Base-by-base conservation (phyloP, 1,139 yeast genomes). In the Debaryomyces robertsiae region DNA sequence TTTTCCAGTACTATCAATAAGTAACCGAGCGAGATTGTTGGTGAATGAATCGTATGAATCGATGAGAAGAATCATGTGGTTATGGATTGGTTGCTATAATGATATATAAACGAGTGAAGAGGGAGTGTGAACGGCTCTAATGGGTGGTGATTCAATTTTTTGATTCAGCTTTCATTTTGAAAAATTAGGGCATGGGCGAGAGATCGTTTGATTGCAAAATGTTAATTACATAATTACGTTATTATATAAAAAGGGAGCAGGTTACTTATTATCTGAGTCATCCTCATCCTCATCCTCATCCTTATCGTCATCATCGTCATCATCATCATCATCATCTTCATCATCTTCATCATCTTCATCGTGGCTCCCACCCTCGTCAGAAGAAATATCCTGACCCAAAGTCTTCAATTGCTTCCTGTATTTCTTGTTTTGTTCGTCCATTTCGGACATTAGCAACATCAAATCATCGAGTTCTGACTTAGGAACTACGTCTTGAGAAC, bases 11-110 rank as follows among this genome's bases (percentile, higher is more conserved):
- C 79, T 69, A 13, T 63, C 60, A 47, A 75, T 78, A n/a, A 93
- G 61, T 27, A 91, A 72, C 42, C 78, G 75, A 27, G 80, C 78
- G 41, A 93, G 76, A 58, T 93, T 93, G 64, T 80, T 86, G 3
- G 97, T 85, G 70, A 91, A 93, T 9, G 98, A 91, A 61, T 93
- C 98, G 57, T 93, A 91, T 4, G 96, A 90, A 61, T 93, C 98
- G 15, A 93, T 79, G 45, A 93, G 77, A 14, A 93, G 79, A 41
- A 88, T 77, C 78, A 72, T 72, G 24, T 29, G 14, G 24, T n/a
- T 31, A 25, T 4, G 22, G 3, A 15, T 16, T 16, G 18, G 22
- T 10, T 7, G 27, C 36, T 23, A 7, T 13, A 33, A 24, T 22
- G 29, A n/a, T 16, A 19, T 19, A 7, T 7, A 7, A 19, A 19